Base-by-base conservation (phyloP, 805 yeast genomes). In the Wickerhamiella slavikovae region DNA sequence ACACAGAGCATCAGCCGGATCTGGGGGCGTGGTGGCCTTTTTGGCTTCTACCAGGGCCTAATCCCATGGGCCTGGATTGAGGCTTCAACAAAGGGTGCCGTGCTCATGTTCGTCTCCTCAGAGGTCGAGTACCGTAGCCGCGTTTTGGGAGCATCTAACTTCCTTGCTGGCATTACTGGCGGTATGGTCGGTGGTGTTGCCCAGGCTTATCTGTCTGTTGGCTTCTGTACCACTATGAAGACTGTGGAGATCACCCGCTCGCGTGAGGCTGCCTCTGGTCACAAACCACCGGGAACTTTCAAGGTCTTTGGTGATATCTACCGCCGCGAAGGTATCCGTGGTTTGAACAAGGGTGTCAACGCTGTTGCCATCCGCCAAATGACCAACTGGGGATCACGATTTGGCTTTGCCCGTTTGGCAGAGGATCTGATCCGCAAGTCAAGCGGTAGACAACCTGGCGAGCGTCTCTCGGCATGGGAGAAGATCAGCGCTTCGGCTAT, bases 51-150 rank as follows among this genome's bases (percentile, higher is more conserved):
- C 57, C 98, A 89, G 54, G 98, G 98, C 19, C 63, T 89, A 49
- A 83, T 85, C 39, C 98, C 98, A 27, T 89, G 98, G 98, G 98
- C 96, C 5, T 83, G 96, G 95, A 77, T 89, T 42, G 98, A 85
- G 55, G 98, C 94, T 7, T 77, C 93, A n/a, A 89, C 98, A 22
- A 89, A 89, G 54, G 98, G 98, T 51, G 95, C 96, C 4, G 93
- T 83, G 5, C 61, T 89, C 33, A 62, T 89, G 41, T 89, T 89
- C 45, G 94, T 82, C 20, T 74, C 93, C 27, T 71, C 91, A 27
- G 96, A 89, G 50, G 77, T 82, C 30, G 96, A 89, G 55, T 79
- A 78, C 52, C 66, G 64, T 28, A 68, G 72, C 43, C 35, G 40
- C 26, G 54, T 51, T 20, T 35, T 73, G 14, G 91, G 92, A 29